Conservation (phyloP, 2,329 filamentous ascomycete genomes). For the Fusarium siculi region DNA sequence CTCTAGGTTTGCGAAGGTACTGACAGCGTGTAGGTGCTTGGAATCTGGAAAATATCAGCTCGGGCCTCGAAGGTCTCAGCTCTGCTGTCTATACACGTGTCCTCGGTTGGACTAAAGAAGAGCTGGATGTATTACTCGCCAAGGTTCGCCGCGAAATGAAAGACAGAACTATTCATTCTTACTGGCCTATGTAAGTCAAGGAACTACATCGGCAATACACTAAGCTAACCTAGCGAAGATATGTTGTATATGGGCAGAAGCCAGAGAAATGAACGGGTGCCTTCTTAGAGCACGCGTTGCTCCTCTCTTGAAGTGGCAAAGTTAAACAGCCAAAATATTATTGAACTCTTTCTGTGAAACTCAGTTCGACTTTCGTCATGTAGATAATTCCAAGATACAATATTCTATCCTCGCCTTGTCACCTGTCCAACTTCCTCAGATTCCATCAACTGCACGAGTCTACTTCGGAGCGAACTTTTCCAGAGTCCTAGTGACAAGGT, state of each 20-base stretch:
- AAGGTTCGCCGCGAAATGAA: slow-evolving; percentile 41
- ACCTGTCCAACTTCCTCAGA: rapidly evolving
- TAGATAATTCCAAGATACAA: not conserved
- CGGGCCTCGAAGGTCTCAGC: slow-evolving; percentile 43
- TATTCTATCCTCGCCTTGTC: not conserved
- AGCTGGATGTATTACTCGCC: slow-evolving; percentile 41
- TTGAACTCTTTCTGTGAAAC: rapidly evolving
- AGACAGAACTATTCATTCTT: slow-evolving; percentile 41
- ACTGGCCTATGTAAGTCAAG: slow-evolving; percentile 43
- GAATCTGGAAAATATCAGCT: slow-evolving; percentile 34
- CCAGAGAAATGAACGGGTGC: not conserved
- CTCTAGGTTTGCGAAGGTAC: rapidly evolving
- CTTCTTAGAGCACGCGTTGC: rapidly evolving
- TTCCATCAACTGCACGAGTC: rapidly evolving
- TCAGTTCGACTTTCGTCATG: rapidly evolving
- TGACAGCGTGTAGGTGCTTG: slow-evolving; percentile 42
- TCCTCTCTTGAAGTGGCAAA: no score
- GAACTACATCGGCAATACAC: rapidly evolving
- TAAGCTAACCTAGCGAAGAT: not conserved
- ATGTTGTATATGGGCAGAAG: slow-evolving; percentile 30
- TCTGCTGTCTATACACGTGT: slow-evolving; percentile 45
- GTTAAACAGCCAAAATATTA: rapidly evolving
- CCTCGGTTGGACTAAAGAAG: slow-evolving; percentile 41
- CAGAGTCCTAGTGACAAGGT: not conserved
- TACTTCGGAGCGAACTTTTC: not conserved